Evolutionary conservation across 2,329 filamentous ascomycete species (phyloP).

Genomic region (Colletotrichum sp.): DNA sequence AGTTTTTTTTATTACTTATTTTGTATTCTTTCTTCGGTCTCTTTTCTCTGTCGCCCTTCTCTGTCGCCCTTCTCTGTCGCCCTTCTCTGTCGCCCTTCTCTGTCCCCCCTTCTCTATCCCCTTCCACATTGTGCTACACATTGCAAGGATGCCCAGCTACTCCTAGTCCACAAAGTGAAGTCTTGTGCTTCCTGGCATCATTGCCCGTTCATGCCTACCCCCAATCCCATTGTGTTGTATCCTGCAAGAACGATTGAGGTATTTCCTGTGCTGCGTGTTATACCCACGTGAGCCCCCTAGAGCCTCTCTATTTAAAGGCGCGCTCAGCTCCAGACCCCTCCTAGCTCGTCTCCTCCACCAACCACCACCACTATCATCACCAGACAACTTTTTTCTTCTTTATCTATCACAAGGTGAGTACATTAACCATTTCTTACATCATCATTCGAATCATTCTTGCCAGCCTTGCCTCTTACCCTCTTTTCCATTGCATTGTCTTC

Average conservation of each 20-base stretch:
- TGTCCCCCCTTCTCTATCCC: no score
- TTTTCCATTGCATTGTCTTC: accelerated
- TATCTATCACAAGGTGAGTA: not conserved
- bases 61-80: no score
- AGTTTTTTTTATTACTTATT: no score
- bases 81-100: not conserved
- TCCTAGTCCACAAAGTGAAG: not conserved
- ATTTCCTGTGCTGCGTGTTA: not conserved
- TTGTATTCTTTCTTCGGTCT: no score
- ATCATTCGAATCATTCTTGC: not conserved
- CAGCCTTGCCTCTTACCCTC: not conserved
- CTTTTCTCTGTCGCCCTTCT: not conserved
- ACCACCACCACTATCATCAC: not conserved
- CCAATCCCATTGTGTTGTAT: not conserved
- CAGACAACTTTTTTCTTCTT: not conserved
- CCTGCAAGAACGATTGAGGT: not conserved
- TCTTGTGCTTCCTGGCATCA: not conserved
- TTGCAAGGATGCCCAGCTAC: not conserved
- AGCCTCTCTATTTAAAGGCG: not conserved
- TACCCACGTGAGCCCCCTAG: not conserved
- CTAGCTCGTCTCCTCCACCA: not conserved
- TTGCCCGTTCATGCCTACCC: not conserved
- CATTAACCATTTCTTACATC: not conserved
- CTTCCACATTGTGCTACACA: not conserved
- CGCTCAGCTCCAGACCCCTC: not conserved